Conservation (phyloP, 2,329 filamentous ascomycete species). For the Dryadomyces quercus-mongolicae region DNA sequence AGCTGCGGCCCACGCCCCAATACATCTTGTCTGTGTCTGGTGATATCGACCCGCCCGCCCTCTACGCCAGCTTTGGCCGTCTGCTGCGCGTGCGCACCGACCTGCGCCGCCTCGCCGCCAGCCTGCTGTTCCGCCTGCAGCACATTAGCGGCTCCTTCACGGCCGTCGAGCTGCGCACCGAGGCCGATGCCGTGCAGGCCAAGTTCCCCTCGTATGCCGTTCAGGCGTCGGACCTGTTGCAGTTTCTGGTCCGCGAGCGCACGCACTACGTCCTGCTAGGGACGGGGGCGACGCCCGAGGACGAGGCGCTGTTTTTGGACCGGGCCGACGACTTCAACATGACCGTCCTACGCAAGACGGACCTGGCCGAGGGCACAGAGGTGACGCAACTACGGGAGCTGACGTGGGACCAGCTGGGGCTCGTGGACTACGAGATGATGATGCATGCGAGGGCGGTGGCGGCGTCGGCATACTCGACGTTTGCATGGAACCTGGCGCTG, state of each 20-base stretch:
- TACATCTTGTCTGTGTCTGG: constrained; percentile 21
- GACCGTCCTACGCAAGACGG: constrained; percentile 28
- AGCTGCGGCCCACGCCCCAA: constrained; percentile 15
- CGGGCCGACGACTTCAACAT: constrained; percentile 24
- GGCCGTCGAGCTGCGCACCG: constrained; percentile 24
- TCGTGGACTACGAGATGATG: constrained; percentile 39
- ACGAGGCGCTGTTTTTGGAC: constrained; percentile 23
- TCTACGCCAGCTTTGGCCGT: constrained; percentile 24
- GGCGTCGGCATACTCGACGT: constrained; percentile 30
- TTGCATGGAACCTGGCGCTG: constrained; percentile 34
- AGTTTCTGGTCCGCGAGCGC: constrained; percentile 16
- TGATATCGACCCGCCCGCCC: constrained; percentile 15
- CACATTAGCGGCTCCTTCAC: constrained; percentile 16
- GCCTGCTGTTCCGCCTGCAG: constrained; percentile 21
- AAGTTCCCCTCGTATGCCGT: constrained; percentile 18
- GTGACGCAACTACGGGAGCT: constrained; percentile 21
- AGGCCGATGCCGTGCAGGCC: constrained; percentile 16
- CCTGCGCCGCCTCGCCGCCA: constrained; percentile 21
- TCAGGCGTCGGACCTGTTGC: constrained; percentile 21
- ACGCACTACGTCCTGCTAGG: constrained; percentile 28
- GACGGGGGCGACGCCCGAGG: constrained; percentile 23
- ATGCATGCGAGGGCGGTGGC: constrained; percentile 28
- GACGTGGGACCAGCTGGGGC: constrained; percentile 34
- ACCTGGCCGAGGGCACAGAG: constrained; percentile 27
- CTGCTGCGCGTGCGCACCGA: constrained; percentile 24